Base-by-base conservation (phyloP, 2,329 filamentous ascomycete species). In the Aspergillus phoenicis region DNA sequence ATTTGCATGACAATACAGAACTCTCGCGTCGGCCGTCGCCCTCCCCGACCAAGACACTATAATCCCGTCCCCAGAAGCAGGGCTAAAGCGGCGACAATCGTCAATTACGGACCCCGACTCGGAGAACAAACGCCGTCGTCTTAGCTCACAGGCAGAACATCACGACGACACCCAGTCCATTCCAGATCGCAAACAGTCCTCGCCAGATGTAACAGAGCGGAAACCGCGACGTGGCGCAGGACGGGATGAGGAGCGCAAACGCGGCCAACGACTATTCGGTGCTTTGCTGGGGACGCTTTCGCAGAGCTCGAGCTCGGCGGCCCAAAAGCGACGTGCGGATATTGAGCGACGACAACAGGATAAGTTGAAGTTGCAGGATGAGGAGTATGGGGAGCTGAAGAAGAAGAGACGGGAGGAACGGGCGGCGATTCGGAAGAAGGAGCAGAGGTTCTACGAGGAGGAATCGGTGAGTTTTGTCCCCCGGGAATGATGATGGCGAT, bases 251-350 rank as follows among this genome's bases (percentile, higher is more conserved):
- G 94, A 98, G 73, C 91, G 89, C 75, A 92, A 91, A 73, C 89
- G 94, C 39, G 91, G 91, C 22, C 89, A 91, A 76, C 86, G 94
- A 57, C 82, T 98, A 62, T 97, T 97, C 73, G 93, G 94, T 63
- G 91, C 89, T 38, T 79, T 96, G 59, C 81, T 95, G 62, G 91
- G 84, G 74, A 91, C 90, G 39, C 83, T 96, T 62, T 92, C 89
- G 75, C 90, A 94, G 78, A 88, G 85, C 69, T 84, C 84, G 72
- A 85, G 82, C 73, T 80, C 83, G 79, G 66, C 85, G 82, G 81
- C 87, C 64, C 80, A 89, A 77, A 89, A 85, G 77, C 87, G 86
- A 69, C 88, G 91, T 60, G 85, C 85, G 63, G 93, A 94, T 74
- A 93, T 94, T 74, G 93, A 95, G 79, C 89, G 87, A 76, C 88